A percentile compares a stretch with the other conserved stretches of the same genome.
phyloP scores from a whole-genome alignment of 164 flowering plant genomes.

The Magnolia changhungtana region DNA sequence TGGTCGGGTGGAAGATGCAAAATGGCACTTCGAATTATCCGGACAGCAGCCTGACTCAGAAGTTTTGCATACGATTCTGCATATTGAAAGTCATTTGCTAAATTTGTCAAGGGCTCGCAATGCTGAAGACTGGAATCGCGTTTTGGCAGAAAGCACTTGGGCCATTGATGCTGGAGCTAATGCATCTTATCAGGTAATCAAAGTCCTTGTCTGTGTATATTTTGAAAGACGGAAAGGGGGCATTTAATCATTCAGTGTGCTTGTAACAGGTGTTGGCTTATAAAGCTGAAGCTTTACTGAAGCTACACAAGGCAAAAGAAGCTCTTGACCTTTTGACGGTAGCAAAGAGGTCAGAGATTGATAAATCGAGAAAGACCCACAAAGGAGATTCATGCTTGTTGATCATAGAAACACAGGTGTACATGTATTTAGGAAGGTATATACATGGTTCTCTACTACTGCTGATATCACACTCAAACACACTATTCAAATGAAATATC shows the following conservation, averaged over 20 bases:
- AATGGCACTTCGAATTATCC: constrained; percentile 15
- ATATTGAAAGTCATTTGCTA: constrained; percentile 14
- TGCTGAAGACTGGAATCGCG: constrained; percentile 42
- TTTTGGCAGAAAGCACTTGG: constrained; percentile 26
- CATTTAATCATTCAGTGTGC: neutral
- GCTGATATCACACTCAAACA: neutral
- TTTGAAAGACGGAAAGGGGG: neutral
- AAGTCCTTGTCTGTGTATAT: constrained; percentile 17
- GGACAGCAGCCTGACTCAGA: constrained; percentile 14
- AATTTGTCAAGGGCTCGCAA: constrained; percentile 32
- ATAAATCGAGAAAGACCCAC: constrained; percentile 5
- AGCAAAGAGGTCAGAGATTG: constrained; percentile 3
- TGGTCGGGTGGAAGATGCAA: constrained; percentile 25
- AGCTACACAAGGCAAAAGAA: constrained; percentile 58
- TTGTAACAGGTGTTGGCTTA: constrained; percentile 52
- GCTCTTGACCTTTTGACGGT: constrained; percentile 40
- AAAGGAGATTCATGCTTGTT: constrained; percentile 42
- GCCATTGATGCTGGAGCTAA: neutral
- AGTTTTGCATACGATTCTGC: constrained; percentile 6
- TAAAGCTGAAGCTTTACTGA: constrained; percentile 76
- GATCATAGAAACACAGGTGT: constrained; percentile 50
- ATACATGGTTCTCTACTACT: neutral
- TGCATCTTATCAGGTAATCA: neutral
- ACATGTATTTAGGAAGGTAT: constrained; percentile 66
- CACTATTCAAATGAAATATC: too few species aligned